These are phyloP conservation scores for Clarkia xantiana DNA, from an alignment of 345 rosid species.

Conservation along the genomic window DNA sequence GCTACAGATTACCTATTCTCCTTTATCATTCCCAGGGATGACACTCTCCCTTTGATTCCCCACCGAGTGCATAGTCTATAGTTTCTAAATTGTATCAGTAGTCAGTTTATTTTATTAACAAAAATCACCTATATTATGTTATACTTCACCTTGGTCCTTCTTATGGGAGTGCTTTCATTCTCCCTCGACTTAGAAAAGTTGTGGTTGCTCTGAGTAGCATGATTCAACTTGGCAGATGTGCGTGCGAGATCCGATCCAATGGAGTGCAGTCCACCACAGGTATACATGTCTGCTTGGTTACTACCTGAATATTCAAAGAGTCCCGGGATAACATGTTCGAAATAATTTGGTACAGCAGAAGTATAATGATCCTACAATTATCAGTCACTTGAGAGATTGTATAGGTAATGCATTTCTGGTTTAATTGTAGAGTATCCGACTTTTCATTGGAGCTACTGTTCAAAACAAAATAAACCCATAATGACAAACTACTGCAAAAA, in stretches of 20 bases:
- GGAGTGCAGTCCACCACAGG: constrained; percentile 77
- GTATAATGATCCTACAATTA: no score
- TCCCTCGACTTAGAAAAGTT: constrained; percentile 35
- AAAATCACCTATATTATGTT: not conserved
- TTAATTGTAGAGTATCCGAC: no score
- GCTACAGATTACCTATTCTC: constrained; percentile 32
- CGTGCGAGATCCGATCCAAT: constrained; percentile 94
- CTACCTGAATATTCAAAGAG: constrained; percentile 29
- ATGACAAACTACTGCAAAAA: no score
- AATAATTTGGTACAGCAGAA: no score
- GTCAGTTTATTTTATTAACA: no score
- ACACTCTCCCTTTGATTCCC: constrained; percentile 77
- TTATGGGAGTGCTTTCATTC: constrained; percentile 55
- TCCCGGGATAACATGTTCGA: no score
- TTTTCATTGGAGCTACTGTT: no score
- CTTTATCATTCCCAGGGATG: constrained; percentile 28
- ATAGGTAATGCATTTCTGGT: no score
- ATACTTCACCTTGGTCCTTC: constrained; percentile 51
- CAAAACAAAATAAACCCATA: no score
- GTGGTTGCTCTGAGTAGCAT: constrained; percentile 47
- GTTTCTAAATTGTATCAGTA: no score
- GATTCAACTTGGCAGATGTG: constrained; percentile 46
- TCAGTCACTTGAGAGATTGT: no score
- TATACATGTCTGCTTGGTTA: constrained; percentile 42
- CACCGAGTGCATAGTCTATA: no score